These are phyloP conservation scores for Trichocladium uniseriatum DNA, from an alignment of 495 filamentous ascomycete genomes.

Conservation along the genomic window DNA sequence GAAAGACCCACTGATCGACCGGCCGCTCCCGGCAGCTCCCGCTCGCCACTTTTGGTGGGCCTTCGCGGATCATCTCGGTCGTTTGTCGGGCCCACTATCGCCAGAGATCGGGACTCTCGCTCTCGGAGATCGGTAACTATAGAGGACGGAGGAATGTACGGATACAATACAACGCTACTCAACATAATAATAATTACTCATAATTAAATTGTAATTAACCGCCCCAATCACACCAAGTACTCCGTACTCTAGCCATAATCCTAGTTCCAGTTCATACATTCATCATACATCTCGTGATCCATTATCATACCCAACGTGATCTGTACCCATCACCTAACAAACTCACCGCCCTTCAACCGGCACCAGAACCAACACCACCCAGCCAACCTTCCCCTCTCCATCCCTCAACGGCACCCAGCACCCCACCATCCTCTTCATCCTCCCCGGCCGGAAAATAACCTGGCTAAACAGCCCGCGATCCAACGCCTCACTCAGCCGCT, in stretches of 20 bases:
- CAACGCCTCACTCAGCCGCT: slow-evolving; percentile 20
- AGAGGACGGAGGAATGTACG: too few relatives aligned
- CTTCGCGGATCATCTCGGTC: too few relatives aligned
- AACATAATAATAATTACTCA: too few relatives aligned
- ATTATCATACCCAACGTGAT: neutral
- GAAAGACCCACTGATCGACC: neutral
- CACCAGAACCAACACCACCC: slow-evolving; percentile 38
- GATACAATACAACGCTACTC: too few relatives aligned
- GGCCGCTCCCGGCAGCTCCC: neutral
- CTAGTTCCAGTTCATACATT: too few relatives aligned
- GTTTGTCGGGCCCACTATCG: too few relatives aligned
- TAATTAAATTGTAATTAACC: too few relatives aligned
- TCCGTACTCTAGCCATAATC: too few relatives aligned
- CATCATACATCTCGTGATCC: too few relatives aligned
- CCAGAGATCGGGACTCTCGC: too few relatives aligned
- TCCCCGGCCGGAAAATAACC: slow-evolving; percentile 7
- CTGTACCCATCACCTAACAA: neutral
- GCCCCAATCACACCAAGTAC: too few relatives aligned
- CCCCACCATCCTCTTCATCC: slow-evolving; percentile 36
- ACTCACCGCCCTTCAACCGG: slow-evolving; percentile 10
- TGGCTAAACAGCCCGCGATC: slow-evolving; percentile 23
- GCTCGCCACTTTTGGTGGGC: neutral
- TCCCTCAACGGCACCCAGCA: slow-evolving; percentile 50
- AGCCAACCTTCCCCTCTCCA: slow-evolving; percentile 35
- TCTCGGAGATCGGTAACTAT: too few relatives aligned